Evolutionary conservation across 2,329 filamentous ascomycete species (phyloP), one percentile per base, ranked within the genome.

Genomic region (Periconia sp.): DNA sequence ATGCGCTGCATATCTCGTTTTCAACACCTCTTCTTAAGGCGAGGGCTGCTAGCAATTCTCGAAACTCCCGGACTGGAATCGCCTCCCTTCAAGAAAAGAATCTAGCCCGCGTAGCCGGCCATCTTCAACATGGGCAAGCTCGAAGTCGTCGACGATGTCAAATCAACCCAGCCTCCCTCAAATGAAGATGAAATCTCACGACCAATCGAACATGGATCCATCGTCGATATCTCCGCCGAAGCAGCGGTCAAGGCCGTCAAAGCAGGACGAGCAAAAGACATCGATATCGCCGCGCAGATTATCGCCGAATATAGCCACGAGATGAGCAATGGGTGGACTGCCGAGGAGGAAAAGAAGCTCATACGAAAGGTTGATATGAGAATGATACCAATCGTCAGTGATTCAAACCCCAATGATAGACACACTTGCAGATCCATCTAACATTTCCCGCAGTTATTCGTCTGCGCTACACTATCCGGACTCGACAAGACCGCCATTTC

Each of bases 401-500:
- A 3, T 40, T 40, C 5, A 40, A 15, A 40, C 35, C 35, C 14
- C 10, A 40, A 40, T n/a, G n/a, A n/a, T n/a, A n/a, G n/a, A n/a
- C n/a, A n/a, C n/a, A n/a, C n/a, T n/a, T n/a, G n/a, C n/a, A n/a
- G n/a, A n/a, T n/a, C n/a, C n/a, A n/a, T 15, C 33, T 37, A 15
- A 37, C 15, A 3, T 40, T 17, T 81, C 71, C 66, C 86, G 55
- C 83, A 84, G 61, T 85, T 85, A 52, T 83, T 40, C 17, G 35
- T 40, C 17, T 40, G 35, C 35, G 35, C 35, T 3, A 40, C 35
- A 11, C 14, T 40, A 3, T 40, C 35, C 35, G 35, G 35, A 6
- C 35, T 86, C 76, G 84, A 86, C 66, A 86, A 86, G 64, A 79
- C 78, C 0, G 62, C 64, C n/a, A 43, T 68, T 57, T 57, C 68